Percentiles rank a stretch among this genome's conserved stretches.
Evolutionary conservation across 75 land plant genomes (phyloP).

Genomic region (Pinus taeda): DNA sequence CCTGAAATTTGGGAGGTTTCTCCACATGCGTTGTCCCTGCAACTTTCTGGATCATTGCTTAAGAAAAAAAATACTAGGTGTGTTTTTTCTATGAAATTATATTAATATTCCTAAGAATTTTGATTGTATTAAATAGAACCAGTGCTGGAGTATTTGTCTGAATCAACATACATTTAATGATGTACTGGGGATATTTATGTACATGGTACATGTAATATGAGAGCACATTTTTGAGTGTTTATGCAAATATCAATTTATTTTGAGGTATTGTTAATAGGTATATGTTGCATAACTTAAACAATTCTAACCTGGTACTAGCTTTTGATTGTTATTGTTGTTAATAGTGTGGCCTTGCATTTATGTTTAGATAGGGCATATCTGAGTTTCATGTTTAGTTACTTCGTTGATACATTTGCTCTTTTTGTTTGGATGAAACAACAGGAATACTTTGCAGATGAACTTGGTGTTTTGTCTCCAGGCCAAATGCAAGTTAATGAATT

Average conservation of each 20-base stretch:
- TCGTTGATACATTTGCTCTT: not conserved
- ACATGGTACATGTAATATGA: not conserved
- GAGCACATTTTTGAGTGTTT: not conserved
- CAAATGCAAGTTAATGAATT: slow-evolving; percentile 91
- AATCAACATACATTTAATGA: not conserved
- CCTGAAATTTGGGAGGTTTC: too few species aligned
- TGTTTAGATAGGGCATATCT: not conserved
- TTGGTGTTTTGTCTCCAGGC: slow-evolving; percentile 91
- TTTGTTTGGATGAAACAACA: slow-evolving; percentile 13
- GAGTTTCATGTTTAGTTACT: not conserved
- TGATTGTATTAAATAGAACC: not conserved
- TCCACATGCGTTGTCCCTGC: too few species aligned
- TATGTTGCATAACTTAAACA: not conserved
- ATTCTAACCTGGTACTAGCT: too few species aligned
- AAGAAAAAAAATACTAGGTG: not conserved
- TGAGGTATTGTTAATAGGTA: not conserved
- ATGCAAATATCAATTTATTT: not conserved
- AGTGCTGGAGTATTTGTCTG: not conserved
- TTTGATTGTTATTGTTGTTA: too few species aligned
- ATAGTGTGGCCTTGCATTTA: not conserved
- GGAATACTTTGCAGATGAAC: slow-evolving; percentile 94
- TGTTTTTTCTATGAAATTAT: not conserved
- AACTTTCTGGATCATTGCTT: too few species aligned
- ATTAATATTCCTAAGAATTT: not conserved
- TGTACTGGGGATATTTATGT: not conserved